These are phyloP conservation scores for Exsudoporus floridanus DNA, from an alignment of 1,284 basidiomycete species.

Conservation along the genomic window DNA sequence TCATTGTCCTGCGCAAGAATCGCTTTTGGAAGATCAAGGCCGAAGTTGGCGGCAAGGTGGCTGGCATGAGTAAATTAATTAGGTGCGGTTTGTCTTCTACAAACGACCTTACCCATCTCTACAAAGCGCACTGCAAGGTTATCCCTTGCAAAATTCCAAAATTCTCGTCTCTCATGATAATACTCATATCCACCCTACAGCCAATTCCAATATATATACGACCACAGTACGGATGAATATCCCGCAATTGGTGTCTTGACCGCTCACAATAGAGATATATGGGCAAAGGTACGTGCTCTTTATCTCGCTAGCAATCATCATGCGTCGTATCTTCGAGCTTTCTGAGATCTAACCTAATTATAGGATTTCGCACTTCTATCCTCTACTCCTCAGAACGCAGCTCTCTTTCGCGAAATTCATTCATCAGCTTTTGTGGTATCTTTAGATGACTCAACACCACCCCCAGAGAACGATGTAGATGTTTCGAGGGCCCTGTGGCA, in stretches of 20 bases:
- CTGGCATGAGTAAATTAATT: constrained; percentile 70
- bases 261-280: constrained; percentile 77
- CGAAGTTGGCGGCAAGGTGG: constrained; percentile 53
- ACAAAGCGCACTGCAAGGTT: background rate
- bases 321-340: background rate
- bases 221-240: constrained; percentile 58
- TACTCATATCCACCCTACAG: constrained; percentile 38
- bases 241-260: constrained; percentile 78
- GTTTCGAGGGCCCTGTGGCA: constrained; percentile 75
- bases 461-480: constrained; percentile 42
- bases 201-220: constrained; percentile 74
- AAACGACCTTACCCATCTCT: background rate
- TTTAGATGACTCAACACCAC: constrained; percentile 64
- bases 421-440: constrained; percentile 81
- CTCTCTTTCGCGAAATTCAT: constrained; percentile 72
- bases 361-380: constrained; percentile 66
- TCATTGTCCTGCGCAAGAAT: constrained; percentile 77
- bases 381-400: constrained; percentile 56
- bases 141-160: constrained; percentile 2
- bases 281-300: constrained; percentile 64
- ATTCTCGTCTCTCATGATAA: background rate
- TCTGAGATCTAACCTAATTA: background rate
- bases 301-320: background rate
- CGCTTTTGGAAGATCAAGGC: constrained; percentile 75
- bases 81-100: constrained; percentile 40